Evolutionary conservation across 1,284 basidiomycete species (phyloP).

Genomic region (Volvariella surrecta): DNA sequence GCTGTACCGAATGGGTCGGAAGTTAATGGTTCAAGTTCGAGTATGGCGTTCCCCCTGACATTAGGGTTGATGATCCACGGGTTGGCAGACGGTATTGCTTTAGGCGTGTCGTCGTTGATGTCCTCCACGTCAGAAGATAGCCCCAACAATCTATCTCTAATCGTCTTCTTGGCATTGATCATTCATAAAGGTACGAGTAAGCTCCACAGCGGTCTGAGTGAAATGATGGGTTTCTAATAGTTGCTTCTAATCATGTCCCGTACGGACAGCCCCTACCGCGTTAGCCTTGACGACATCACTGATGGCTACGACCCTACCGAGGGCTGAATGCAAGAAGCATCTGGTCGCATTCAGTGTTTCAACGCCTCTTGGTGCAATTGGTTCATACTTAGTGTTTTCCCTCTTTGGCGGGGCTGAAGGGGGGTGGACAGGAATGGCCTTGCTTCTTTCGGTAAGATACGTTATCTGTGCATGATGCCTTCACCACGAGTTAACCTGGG

Average conservation of each 20-base stretch:
- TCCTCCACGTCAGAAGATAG: conserved; percentile 14
- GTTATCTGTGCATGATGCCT: not conserved
- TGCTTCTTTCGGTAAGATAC: conserved; percentile 67
- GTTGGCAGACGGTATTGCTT: conserved; percentile 82
- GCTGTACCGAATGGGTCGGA: not conserved
- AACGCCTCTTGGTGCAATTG: conserved; percentile 70
- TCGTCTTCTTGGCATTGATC: conserved; percentile 84
- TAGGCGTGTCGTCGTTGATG: conserved; percentile 66
- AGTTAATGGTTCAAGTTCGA: conserved; percentile 11
- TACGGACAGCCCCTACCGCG: conserved; percentile 66
- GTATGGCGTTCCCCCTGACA: conserved; percentile 60
- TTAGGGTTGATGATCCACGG: conserved; percentile 82
- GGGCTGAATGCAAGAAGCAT: conserved; percentile 62
- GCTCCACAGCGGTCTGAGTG: not conserved
- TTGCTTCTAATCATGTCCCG: not conserved
- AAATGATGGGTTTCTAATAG: not conserved
- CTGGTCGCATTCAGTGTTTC: conserved; percentile 73
- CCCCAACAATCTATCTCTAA: conserved; percentile 44
- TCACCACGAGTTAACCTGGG: conserved; percentile 1
- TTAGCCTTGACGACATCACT: conserved; percentile 79
- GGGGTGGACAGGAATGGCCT: conserved; percentile 63
- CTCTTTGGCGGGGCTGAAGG: conserved; percentile 40
- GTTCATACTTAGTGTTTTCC: conserved; percentile 58
- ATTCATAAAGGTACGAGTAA: conserved; percentile 77
- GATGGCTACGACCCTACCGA: conserved; percentile 63